A percentile compares a stretch with the other conserved stretches of the same genome.
phyloP scores from a whole-genome alignment of 805 yeast species.

The Tetrapisispora phaffii region DNA sequence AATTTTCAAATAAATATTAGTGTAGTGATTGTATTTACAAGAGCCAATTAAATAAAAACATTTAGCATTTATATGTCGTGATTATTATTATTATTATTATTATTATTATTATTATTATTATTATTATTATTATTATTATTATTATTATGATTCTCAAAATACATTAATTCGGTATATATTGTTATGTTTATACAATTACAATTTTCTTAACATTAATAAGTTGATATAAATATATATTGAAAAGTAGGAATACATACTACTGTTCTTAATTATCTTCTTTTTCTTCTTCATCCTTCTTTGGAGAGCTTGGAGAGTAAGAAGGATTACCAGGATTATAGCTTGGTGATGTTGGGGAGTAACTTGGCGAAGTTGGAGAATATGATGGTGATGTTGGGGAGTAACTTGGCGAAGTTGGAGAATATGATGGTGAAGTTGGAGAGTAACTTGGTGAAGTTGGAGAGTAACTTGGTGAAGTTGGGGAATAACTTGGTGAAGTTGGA shows the following conservation, averaged over 20 bases:
- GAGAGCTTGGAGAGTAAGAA: slow-evolving; percentile 41
- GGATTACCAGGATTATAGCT: slow-evolving; percentile 51
- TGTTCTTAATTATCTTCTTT: slow-evolving; percentile 5
- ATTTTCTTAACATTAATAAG: not conserved
- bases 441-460: slow-evolving; percentile 70
- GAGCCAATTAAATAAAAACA: too few relatives aligned
- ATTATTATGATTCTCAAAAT: not conserved
- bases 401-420: slow-evolving; percentile 55
- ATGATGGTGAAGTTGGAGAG: slow-evolving; percentile 43
- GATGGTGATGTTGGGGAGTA: slow-evolving; percentile 48
- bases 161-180: not conserved
- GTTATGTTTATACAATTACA: slow-evolving; percentile 1
- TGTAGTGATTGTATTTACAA: not conserved
- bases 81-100: too few relatives aligned
- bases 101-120: too few relatives aligned
- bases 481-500: slow-evolving; percentile 66
- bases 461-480: slow-evolving; percentile 60
- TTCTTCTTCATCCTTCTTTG: slow-evolving; percentile 10
- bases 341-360: slow-evolving; percentile 43
- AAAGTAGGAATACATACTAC: not conserved
- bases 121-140: not conserved
- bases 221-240: not conserved
- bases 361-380: slow-evolving; percentile 40
- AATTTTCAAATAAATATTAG: slow-evolving; percentile 8
- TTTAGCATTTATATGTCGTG: too few relatives aligned